phyloP scores from a whole-genome alignment of 1,139 yeast genomes.

The Nakaseomyces nivariensis region DNA sequence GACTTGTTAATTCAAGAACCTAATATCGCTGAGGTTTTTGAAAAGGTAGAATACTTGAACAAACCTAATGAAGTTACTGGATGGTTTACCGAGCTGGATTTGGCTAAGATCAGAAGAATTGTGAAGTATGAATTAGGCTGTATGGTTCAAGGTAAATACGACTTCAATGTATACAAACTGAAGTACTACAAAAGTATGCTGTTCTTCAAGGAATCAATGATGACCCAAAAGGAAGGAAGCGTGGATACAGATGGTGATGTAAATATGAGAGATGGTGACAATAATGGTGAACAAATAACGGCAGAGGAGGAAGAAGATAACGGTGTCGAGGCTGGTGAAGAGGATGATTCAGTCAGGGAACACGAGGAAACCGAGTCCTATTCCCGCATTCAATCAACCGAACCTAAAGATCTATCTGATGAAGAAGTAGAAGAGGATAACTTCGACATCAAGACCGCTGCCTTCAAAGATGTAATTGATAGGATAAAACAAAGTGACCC shows the following conservation, averaged over 20 bases:
- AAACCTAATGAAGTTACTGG: constrained; percentile 50
- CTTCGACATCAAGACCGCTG: constrained; percentile 28
- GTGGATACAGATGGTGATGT: constrained; percentile 23
- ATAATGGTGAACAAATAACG: background rate
- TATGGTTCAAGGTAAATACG: constrained; percentile 36
- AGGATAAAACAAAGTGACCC: constrained; percentile 32
- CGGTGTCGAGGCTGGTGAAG: constrained; percentile 28
- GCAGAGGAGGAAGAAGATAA: constrained; percentile 27
- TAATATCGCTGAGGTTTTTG: constrained; percentile 44
- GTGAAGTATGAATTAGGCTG: constrained; percentile 63
- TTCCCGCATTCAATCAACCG: constrained; percentile 11
- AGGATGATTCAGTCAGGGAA: constrained; percentile 26
- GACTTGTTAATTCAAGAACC: constrained; percentile 65
- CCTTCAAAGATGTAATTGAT: constrained; percentile 32
- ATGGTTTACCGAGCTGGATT: constrained; percentile 60
- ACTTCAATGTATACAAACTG: constrained; percentile 36
- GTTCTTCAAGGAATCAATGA: constrained; percentile 26
- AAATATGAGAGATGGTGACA: constrained; percentile 6
- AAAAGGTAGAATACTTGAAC: constrained; percentile 33
- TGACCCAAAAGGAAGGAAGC: constrained; percentile 23
- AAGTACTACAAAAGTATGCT: constrained; percentile 30
- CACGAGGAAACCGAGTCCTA: constrained; percentile 26
- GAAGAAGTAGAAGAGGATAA: constrained; percentile 23
- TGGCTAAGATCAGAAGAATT: constrained; percentile 56
- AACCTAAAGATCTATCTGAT: constrained; percentile 10